These are phyloP conservation scores for Cutaneotrichosporon cutaneum DNA, from an alignment of 1,284 basidiomycete species.

Conservation along the genomic window DNA sequence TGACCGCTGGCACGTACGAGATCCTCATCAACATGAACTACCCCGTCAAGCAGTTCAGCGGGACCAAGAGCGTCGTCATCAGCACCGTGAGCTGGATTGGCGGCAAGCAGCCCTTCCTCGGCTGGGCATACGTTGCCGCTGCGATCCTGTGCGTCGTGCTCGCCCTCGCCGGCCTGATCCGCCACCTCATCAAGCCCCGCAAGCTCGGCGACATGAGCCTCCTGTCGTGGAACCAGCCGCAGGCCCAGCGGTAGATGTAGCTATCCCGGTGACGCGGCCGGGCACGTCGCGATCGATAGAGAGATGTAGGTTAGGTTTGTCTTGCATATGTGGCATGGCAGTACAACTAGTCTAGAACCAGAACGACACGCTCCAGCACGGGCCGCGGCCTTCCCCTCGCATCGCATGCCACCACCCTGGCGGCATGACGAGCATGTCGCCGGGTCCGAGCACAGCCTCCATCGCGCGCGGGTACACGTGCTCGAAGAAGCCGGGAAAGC, in stretches of 20 bases:
- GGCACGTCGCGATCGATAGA: conserved; percentile 7
- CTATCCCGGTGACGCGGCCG: conserved; percentile 4
- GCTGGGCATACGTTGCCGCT: conserved; percentile 92
- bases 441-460: conserved; percentile 67
- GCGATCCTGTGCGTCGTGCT: conserved; percentile 83
- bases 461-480: conserved; percentile 65
- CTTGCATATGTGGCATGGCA: neutral
- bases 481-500: conserved; percentile 58
- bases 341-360: conserved; percentile 42
- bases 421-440: conserved; percentile 82
- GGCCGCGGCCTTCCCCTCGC: conserved; percentile 63
- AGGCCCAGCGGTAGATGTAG: conserved; percentile 17
- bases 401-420: conserved; percentile 93
- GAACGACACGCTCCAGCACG: conserved; percentile 52
- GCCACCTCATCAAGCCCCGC: conserved; percentile 91
- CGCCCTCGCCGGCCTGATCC: conserved; percentile 80
- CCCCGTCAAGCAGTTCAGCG: conserved; percentile 85
- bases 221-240: conserved; percentile 75
- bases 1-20: conserved; percentile 73
- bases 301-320: conserved; percentile 19
- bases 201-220: conserved; percentile 59
- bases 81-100: conserved; percentile 98
- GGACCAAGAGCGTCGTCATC: conserved; percentile 95
- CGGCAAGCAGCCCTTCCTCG: conserved; percentile 88
- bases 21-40: conserved; percentile 84